Conservation (phyloP, 768 basidiomycete genomes). For the Termitomyces sp. region DNA sequence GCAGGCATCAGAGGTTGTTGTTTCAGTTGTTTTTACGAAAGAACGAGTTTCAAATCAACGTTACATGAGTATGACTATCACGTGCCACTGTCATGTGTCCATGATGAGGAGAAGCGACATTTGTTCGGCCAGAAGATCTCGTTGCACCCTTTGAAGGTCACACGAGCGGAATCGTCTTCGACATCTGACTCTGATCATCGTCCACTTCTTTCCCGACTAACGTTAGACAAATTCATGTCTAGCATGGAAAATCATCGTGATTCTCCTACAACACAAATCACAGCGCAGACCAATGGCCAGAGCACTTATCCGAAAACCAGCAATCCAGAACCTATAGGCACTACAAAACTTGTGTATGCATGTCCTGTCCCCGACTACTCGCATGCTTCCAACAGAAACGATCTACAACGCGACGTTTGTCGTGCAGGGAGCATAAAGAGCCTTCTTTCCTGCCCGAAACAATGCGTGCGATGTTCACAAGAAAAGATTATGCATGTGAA, state of each 20-base stretch:
- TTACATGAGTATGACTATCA: no score
- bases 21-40: no score
- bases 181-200: neutral
- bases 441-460: slow-evolving; percentile 12
- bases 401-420: slow-evolving; percentile 13
- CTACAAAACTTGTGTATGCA: neutral
- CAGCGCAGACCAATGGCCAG: neutral
- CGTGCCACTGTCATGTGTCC: no score
- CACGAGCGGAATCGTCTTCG: neutral
- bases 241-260: slow-evolving; percentile 6
- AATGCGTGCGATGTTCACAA: slow-evolving; percentile 13
- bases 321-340: neutral
- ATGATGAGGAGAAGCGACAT: neutral
- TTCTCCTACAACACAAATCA: neutral
- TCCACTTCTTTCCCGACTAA: slow-evolving; percentile 1
- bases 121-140: slow-evolving; percentile 7
- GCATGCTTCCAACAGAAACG: slow-evolving; percentile 6
- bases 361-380: slow-evolving; percentile 7
- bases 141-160: neutral
- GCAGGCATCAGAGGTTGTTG: no score
- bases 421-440: slow-evolving; percentile 5
- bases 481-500: slow-evolving; percentile 15
- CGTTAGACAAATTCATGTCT: slow-evolving; percentile 12
- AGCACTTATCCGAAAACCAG: neutral
- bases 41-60: no score